Base-by-base conservation (phyloP, 2,329 filamentous ascomycete genomes). In the Acrodontium crateriforme region DNA sequence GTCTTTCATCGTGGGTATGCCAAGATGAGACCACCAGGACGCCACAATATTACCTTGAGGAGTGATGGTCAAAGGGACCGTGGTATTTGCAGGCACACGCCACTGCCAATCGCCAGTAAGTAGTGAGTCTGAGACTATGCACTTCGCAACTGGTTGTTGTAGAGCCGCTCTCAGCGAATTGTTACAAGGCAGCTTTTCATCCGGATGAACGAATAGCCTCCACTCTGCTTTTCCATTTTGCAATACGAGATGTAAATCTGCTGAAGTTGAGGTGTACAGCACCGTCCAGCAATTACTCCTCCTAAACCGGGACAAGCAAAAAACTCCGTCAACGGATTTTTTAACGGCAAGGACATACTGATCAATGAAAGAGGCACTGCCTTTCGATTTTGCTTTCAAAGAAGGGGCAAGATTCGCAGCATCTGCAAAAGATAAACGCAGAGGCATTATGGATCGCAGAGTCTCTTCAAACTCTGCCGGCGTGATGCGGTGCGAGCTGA, bases 21-120 rank as follows among this genome's bases (percentile, higher is more conserved):
- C 54, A 3, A 54, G 36, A 0, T 46, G 40, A 12, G 49, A 49
- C 32, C 48, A 48, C 53, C 54, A 61, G 0, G 58, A 58, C 3
- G 43, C 42, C 1, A 36, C 30, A 7, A 31, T 36, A 3, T 41
- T 30, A 4, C 31, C 16, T 4, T 42, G 43, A 2, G 36, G 46
- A 3, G 11, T 24, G 5, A 59, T 34, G 0, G 24, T 25, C 1
- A 58, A 11, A 2, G 20, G 15, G 5, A 36, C 1, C 3, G 28
- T 6, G n/a, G 15, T 27, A 5, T 19, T 5, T 10, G 17, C 7
- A 40, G 54, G 25, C 38, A 72, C 34, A 0, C 55, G 47, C 65
- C 70, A 71, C 9, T 45, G 27, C 27, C 51, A 46, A 0, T 34
- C 6, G 1, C 5, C 49, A 33, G 62, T 62, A 59, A 46, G 37